Conservation (phyloP, 2,329 filamentous ascomycete genomes). For the Purpureocillium lavendulum region DNA sequence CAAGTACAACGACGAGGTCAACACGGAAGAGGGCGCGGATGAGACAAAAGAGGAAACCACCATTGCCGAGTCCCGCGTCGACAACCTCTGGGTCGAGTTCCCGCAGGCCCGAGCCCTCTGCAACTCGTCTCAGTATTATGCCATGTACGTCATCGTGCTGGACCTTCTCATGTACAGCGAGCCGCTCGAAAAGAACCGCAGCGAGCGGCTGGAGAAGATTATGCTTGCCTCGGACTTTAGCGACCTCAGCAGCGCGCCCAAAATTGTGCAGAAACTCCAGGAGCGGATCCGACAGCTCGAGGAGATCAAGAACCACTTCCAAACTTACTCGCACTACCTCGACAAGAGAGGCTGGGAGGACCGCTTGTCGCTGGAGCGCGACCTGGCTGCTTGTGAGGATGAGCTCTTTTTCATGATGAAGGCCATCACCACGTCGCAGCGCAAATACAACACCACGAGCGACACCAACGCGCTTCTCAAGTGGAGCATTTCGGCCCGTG, state of each 20-base stretch:
- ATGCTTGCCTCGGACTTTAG: conserved; percentile 98
- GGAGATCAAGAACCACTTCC: conserved; percentile 94
- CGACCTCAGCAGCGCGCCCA: conserved; percentile 84
- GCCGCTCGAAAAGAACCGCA: conserved; percentile 93
- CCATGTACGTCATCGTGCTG: conserved; percentile 95
- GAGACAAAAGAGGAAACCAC: conserved; percentile 43
- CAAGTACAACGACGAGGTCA: conserved; percentile 94
- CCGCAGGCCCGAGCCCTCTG: conserved; percentile 90
- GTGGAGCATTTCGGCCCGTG: conserved; percentile 88
- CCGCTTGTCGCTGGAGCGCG: conserved; percentile 77
- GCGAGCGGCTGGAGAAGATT: conserved; percentile 92
- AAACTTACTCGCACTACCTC: conserved; percentile 79
- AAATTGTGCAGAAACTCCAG: conserved; percentile 86
- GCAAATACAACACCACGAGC: conserved; percentile 65
- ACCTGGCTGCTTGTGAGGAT: conserved; percentile 83
- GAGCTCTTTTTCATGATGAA: conserved; percentile 99
- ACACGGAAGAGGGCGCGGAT: conserved; percentile 47
- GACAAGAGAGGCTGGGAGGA: conserved; percentile 91
- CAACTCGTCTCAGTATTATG: conserved; percentile 95
- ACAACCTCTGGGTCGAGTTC: conserved; percentile 95
- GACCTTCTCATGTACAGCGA: conserved; percentile 95
- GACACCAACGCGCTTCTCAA: conserved; percentile 73
- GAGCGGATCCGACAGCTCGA: conserved; percentile 88
- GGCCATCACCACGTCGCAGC: conserved; percentile 92
- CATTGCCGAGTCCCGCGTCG: conserved; percentile 64